phyloP scores from a whole-genome alignment of 345 rosid species.

The Melaleuca quinquenervia region DNA sequence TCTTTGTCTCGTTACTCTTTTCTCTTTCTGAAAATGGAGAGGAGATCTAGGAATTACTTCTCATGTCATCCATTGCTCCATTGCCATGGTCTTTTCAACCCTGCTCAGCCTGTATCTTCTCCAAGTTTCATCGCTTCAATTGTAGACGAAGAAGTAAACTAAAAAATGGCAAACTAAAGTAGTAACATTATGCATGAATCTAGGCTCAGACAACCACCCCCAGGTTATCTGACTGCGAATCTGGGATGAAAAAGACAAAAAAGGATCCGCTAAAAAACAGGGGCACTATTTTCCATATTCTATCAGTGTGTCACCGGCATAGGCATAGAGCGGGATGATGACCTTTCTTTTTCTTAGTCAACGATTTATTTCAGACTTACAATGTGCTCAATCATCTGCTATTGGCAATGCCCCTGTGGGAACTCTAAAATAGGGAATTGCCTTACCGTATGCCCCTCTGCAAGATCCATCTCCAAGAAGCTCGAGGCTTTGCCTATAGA shows the following conservation, averaged over 20 bases:
- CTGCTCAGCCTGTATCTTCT: not conserved
- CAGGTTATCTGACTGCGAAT: not conserved
- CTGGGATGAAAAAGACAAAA: not conserved
- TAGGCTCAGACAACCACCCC: not conserved
- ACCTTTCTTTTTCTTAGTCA: not conserved
- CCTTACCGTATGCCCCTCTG: not conserved
- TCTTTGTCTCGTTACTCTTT: not conserved
- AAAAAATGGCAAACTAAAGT: not conserved
- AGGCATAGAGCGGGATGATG: not conserved
- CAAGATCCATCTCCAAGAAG: conserved; percentile 12
- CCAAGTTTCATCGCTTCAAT: not conserved
- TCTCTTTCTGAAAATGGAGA: not conserved
- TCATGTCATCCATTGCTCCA: not conserved
- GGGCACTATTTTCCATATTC: not conserved
- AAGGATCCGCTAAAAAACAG: not conserved
- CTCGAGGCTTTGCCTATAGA: conserved; percentile 30
- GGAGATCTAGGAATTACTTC: not conserved
- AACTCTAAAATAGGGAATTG: conserved; percentile 21
- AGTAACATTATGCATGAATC: not conserved
- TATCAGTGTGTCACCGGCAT: not conserved
- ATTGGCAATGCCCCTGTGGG: not conserved
- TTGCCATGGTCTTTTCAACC: not conserved
- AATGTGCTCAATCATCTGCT: not conserved
- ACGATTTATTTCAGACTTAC: not conserved
- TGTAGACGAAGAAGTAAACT: not conserved